Base-by-base conservation (phyloP, 208 protist species). In the Leishmania gerbilli region DNA sequence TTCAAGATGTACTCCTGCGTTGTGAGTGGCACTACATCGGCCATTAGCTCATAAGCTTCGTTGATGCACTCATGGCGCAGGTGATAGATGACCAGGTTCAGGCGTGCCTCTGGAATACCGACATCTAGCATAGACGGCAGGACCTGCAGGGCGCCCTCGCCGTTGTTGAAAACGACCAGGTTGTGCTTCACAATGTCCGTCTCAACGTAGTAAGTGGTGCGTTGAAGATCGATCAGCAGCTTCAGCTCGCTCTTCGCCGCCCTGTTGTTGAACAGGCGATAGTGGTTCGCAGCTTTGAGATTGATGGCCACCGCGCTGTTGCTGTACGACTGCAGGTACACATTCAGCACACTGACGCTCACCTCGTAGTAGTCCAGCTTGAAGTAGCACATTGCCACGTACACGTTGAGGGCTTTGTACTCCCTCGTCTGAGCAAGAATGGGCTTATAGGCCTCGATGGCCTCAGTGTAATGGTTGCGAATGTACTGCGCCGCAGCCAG, bases 281-380 rank as follows among this genome's bases (percentile, higher is more conserved):
- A 99, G 78, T 98, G 95, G 79, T 99, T 99, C 87, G 98, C 99
- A 34, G 98, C 98, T 88, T 99, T 99, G 45, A 99, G 88, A 79
- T 99, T 99, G 84, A 99, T 90, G n/a, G 98, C 98, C 19, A 97
- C 95, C 27, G 95, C 95, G 75, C 95, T 99, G 84, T 98, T 97
- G 64, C 89, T 96, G 85, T 98, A 92, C 37, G 90, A 87, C 80
- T 98, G 92, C 45, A 99, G 85, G 79, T 99, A 99, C 67, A 89
- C 88, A 78, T 97, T 96, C 37, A 99, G 83, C 37, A 99, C 92
- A 55, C 98, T 96, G 21, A 98, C 85, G 64, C 95, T 98, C 74
- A 98, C 93, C 82, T 99, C 97, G 88, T 99, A 99, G 84, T 99
- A 99, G 86, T 99, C 98, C 60, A 99, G 94, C 87, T 99, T 99